Percentiles rank a stretch among this genome's conserved stretches.
phyloP scores from a whole-genome alignment of 2,329 filamentous ascomycete species.

The Lecanicillium sp. region DNA sequence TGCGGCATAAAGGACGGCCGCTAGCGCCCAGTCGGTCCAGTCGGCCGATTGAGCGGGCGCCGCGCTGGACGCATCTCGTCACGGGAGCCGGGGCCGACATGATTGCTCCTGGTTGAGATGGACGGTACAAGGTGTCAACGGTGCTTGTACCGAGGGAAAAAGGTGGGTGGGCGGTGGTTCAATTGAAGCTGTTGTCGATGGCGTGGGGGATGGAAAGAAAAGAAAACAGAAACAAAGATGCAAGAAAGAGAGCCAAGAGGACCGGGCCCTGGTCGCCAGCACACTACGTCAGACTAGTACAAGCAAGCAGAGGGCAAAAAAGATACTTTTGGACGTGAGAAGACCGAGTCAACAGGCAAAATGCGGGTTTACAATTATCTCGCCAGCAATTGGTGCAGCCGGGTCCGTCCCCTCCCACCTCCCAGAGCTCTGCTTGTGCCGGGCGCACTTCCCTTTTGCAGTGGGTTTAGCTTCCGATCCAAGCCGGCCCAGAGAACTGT shows the following conservation, averaged over 20 bases:
- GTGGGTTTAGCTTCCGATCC: not conserved
- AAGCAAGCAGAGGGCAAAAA: not conserved
- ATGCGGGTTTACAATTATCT: conserved; percentile 14
- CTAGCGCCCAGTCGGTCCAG: conserved; percentile 24
- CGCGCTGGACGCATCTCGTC: conserved; percentile 34
- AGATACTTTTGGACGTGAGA: not conserved
- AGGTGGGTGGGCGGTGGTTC: conserved; percentile 5
- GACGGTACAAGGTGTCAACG: not conserved
- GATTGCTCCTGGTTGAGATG: conserved; percentile 12
- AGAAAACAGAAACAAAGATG: conserved; percentile 11
- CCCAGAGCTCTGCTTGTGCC: not conserved
- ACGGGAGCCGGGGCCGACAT: conserved; percentile 34
- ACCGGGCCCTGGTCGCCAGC: not conserved
- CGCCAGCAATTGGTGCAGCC: conserved; percentile 15
- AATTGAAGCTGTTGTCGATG: not conserved
- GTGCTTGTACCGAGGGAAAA: no score
- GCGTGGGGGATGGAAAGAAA: conserved; percentile 21
- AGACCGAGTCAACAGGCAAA: not conserved
- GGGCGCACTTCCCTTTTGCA: not conserved
- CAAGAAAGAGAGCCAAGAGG: not conserved
- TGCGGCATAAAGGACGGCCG: conserved; percentile 19
- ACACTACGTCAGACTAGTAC: conserved; percentile 10
- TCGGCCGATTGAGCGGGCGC: conserved; percentile 28
- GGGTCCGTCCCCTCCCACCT: no score
- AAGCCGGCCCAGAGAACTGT: not conserved